Percentiles rank a stretch among this genome's conserved stretches.
phyloP scores from a whole-genome alignment of 1,284 basidiomycete genomes.

The Ceratobasidium sp. region DNA sequence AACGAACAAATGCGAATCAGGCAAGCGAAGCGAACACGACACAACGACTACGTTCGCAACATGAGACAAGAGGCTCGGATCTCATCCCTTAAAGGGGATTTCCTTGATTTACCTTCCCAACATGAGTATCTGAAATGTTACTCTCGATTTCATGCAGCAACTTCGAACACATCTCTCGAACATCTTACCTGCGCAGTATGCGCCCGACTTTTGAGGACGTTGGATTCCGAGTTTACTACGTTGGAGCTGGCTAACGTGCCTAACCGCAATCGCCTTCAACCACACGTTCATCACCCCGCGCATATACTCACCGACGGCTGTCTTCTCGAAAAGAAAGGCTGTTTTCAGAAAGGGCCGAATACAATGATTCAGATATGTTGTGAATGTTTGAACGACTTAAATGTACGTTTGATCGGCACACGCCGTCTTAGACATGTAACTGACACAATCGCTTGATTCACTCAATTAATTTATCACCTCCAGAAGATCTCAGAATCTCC shows the following conservation, averaged over 20 bases:
- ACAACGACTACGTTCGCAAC: not conserved
- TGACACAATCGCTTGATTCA: no score
- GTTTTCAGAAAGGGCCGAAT: not conserved
- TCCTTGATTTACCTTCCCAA: not conserved
- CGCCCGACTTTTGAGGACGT: not conserved
- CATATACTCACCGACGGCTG: not conserved
- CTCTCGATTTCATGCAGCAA: not conserved
- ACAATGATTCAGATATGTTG: not conserved
- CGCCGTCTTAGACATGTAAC: no score
- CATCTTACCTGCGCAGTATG: not conserved
- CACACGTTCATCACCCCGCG: not conserved
- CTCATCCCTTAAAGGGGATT: not conserved
- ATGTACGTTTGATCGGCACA: not conserved
- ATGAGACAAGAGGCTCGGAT: not conserved
- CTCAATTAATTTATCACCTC: no score
- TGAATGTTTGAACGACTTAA: not conserved
- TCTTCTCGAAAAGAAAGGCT: not conserved
- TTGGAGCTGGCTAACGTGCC: not conserved
- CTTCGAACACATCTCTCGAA: not conserved
- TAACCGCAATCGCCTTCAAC: not conserved
- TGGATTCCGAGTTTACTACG: not conserved
- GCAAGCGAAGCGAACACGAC: not conserved
- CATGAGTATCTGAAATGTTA: not conserved
- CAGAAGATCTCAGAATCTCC: not conserved
- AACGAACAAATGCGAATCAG: not conserved